Conservation (phyloP, 306 rosid species). For the Leucaena leucocephala region DNA sequence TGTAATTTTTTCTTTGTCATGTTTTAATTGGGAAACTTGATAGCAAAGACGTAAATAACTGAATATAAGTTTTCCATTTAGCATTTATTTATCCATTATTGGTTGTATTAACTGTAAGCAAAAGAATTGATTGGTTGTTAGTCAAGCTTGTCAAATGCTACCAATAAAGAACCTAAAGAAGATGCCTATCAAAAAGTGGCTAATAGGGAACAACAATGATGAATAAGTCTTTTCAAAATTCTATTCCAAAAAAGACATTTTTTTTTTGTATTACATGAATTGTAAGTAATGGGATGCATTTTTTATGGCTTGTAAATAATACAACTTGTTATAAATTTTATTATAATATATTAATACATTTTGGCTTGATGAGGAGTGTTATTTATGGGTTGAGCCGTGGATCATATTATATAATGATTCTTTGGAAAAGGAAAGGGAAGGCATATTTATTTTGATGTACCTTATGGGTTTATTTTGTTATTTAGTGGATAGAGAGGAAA, state of each 20-base stretch:
- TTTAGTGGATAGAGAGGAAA: not conserved
- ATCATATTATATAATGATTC: not conserved
- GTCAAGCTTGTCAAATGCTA: slow-evolving; percentile 19
- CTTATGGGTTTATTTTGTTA: slow-evolving; percentile 6
- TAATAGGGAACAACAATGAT: slow-evolving; percentile 3
- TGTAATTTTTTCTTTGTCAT: not conserved
- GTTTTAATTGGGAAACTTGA: not conserved
- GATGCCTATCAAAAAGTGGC: slow-evolving; percentile 28
- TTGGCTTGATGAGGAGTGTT: not conserved
- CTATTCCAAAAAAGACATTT: not conserved
- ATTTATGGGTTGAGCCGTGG: slow-evolving; percentile 19
- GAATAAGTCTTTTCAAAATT: not conserved
- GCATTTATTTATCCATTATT: slow-evolving; percentile 2
- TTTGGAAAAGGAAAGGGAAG: slow-evolving; percentile 16
- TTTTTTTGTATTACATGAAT: not conserved
- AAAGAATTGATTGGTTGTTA: slow-evolving; percentile 5
- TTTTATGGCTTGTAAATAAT: not conserved
- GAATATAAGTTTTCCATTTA: not conserved
- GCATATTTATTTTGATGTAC: slow-evolving; percentile 28
- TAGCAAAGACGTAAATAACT: not conserved
- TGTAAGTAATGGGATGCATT: not conserved
- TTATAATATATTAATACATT: not conserved
- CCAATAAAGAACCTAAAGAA: slow-evolving; percentile 11
- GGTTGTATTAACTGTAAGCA: slow-evolving; percentile 12
- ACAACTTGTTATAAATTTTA: not conserved